Evolutionary conservation across 768 basidiomycete species (phyloP), one percentile per base, ranked within the genome.

Genomic region (Boletus coccyginus): DNA sequence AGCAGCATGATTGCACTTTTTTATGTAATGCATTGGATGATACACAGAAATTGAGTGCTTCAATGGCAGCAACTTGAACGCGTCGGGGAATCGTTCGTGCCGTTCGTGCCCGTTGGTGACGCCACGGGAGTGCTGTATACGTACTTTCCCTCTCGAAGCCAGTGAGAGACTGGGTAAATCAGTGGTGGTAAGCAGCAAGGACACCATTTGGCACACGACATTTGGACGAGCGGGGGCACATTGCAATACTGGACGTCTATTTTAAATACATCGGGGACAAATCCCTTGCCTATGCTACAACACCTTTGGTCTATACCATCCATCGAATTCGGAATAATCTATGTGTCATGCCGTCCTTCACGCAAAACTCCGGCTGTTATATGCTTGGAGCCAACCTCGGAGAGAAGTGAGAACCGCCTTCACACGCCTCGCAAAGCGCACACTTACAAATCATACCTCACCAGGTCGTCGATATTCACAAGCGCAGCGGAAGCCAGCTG

Each of bases 121-220:
- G 21, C 21, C 13, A 89, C 90, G 9, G 79, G 70, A 8, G 78
- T 76, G 60, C 89, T 91, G 56, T 81, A 73, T 5, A 70, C 97
- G 85, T 21, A 99, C 97, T 81, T 99, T 99, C 55, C 97, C 97
- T 69, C 81, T 85, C 2, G 93, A 94, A 33, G 98, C 56, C 3
- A 98, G 75, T 27, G 75, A 81, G 49, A 97, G 78, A 27, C 69
- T 77, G 19, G 83, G 82, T 5, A 90, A 74, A 63, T 87, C 56
- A 21, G 21, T 64, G 6, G 86, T 83, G 49, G 79, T 71, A 40
- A 81, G 79, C 31, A 88, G 69, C 9, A 82, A 75, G 36, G 61
- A 54, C 24, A 63, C 52, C 70, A 73, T 73, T 45, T 53, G 43
- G 33, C 12, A 19, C 19, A 35, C 14, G 19, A 27, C 29, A 27